Conservation (phyloP, 768 basidiomycete species). For the Boletus sp. region DNA sequence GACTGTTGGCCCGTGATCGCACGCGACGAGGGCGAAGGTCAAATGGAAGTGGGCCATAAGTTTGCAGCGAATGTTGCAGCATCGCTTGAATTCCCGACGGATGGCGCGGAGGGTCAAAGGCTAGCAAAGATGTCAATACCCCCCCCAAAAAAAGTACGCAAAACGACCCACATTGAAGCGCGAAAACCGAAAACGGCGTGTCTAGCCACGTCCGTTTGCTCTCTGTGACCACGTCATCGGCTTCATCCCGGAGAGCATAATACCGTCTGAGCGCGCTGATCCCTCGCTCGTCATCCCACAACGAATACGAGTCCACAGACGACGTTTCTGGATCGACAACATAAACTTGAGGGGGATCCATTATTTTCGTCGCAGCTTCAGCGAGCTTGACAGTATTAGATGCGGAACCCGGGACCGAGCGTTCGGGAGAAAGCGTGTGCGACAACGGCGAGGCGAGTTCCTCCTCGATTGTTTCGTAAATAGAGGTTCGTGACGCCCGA, state of each 20-base stretch:
- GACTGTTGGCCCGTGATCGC: constrained; percentile 66
- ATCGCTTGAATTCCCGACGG: constrained; percentile 68
- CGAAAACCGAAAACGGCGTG: constrained; percentile 70
- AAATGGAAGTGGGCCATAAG: constrained; percentile 68
- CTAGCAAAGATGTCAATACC: constrained; percentile 33
- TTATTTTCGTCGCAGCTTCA: constrained; percentile 19
- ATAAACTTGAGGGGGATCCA: constrained; percentile 42
- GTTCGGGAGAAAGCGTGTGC: constrained; percentile 25
- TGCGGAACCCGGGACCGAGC: constrained; percentile 13
- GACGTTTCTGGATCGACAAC: constrained; percentile 56
- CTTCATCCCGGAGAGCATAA: constrained; percentile 68
- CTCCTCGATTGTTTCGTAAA: constrained; percentile 81
- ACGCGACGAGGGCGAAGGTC: constrained; percentile 61
- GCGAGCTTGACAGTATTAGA: constrained; percentile 29
- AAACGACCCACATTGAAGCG: constrained; percentile 60
- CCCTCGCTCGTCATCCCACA: constrained; percentile 70
- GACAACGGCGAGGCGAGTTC: constrained; percentile 44
- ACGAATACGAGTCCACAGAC: constrained; percentile 40
- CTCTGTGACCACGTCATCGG: constrained; percentile 58
- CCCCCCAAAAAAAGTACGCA: background rate
- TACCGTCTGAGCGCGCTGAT: constrained; percentile 62
- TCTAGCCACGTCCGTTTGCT: constrained; percentile 65
- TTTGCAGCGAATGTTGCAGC: constrained; percentile 68
- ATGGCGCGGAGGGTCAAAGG: constrained; percentile 66
- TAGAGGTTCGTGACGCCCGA: constrained; percentile 59